Evolutionary conservation across 306 rosid species (phyloP).

Genomic region (Echinosophora koreensis): DNA sequence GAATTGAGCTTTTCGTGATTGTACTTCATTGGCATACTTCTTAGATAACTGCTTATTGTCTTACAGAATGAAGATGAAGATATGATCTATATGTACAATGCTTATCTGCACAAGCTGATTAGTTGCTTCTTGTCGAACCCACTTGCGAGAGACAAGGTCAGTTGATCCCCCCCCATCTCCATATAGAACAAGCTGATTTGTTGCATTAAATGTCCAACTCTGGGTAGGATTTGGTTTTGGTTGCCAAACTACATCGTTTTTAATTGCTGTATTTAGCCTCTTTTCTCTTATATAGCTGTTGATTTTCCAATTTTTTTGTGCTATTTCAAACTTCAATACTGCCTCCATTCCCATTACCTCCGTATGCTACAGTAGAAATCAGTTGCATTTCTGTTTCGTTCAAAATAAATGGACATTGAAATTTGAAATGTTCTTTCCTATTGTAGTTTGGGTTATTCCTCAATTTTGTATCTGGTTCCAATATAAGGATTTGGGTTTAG

Average conservation of each 20-base stretch:
- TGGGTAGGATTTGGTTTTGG: constrained; percentile 17
- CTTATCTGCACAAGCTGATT: constrained; percentile 91
- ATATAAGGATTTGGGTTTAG: constrained; percentile 10
- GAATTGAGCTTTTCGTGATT: constrained; percentile 38
- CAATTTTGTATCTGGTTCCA: neutral
- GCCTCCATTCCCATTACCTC: neutral
- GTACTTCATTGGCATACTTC: constrained; percentile 38
- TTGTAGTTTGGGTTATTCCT: constrained; percentile 31
- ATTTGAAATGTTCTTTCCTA: constrained; percentile 13
- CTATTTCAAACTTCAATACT: constrained; percentile 18
- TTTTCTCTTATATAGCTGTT: constrained; percentile 18
- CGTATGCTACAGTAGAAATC: neutral
- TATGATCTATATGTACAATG: constrained; percentile 92
- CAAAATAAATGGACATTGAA: neutral
- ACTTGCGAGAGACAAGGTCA: constrained; percentile 93
- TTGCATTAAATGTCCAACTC: constrained; percentile 23
- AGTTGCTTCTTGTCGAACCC: constrained; percentile 90
- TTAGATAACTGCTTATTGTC: constrained; percentile 42
- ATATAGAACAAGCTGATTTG: constrained; percentile 28
- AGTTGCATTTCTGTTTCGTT: constrained; percentile 30
- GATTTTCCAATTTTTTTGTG: neutral
- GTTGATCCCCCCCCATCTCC: constrained; percentile 37
- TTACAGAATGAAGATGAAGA: constrained; percentile 96
- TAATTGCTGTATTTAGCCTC: constrained; percentile 33
- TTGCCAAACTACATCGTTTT: constrained; percentile 28